These are phyloP conservation scores for Davidsoniella neocaledoniae DNA, from an alignment of 2,329 filamentous ascomycete species.

Conservation along the genomic window DNA sequence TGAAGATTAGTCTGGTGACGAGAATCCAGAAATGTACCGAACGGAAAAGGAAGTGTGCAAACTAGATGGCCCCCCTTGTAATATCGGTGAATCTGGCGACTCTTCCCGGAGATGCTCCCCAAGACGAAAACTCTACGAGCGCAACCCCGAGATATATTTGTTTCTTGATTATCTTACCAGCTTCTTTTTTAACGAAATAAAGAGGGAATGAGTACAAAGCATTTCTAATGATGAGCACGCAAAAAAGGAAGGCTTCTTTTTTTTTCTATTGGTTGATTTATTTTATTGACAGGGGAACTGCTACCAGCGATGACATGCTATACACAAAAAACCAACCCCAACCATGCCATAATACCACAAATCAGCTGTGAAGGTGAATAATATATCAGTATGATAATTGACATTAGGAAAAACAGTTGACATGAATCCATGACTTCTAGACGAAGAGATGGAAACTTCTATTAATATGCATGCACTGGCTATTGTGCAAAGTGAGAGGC, in stretches of 20 bases:
- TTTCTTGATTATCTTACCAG: neutral
- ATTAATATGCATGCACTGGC: too few species aligned
- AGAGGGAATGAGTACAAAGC: slow-evolving; percentile 8
- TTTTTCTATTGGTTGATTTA: slow-evolving; percentile 4
- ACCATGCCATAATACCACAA: too few species aligned
- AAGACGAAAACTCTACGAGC: neutral
- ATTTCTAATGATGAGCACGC: slow-evolving; percentile 10
- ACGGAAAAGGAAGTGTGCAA: slow-evolving; percentile 8
- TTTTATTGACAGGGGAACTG: neutral
- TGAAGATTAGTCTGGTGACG: slow-evolving; percentile 11
- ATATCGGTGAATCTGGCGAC: slow-evolving; percentile 11
- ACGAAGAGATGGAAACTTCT: too few species aligned
- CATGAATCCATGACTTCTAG: too few species aligned
- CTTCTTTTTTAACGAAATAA: slow-evolving; percentile 7
- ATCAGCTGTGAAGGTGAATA: too few species aligned
- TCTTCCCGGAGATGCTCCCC: neutral
- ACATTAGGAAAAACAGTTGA: too few species aligned
- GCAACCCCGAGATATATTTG: neutral
- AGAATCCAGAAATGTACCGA: slow-evolving; percentile 12
- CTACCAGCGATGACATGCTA: too few species aligned
- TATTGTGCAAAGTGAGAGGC: too few species aligned
- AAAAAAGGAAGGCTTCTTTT: neutral
- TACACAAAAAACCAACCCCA: too few species aligned
- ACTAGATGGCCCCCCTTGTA: slow-evolving; percentile 8
- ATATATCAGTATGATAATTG: too few species aligned